phyloP scores from a whole-genome alignment of 768 basidiomycete species.

The Trametes cinnabarina region DNA sequence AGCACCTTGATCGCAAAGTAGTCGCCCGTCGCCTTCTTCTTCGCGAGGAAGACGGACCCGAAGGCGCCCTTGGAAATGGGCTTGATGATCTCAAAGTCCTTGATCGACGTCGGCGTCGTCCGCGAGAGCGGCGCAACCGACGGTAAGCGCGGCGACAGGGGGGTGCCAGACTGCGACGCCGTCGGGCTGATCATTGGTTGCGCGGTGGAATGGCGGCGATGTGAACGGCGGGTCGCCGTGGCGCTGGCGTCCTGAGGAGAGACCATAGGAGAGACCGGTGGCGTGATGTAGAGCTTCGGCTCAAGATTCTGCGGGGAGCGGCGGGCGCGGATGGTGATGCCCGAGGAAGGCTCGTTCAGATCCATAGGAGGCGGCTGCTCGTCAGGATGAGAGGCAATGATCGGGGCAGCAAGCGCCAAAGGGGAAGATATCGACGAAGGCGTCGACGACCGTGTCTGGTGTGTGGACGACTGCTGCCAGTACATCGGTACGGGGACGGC shows the following conservation, averaged over 20 bases:
- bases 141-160: conserved; percentile 85
- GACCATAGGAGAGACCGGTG: conserved; percentile 62
- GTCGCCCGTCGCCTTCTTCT: conserved; percentile 97
- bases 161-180: conserved; percentile 37
- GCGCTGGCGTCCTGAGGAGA: conserved; percentile 52
- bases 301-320: conserved; percentile 66
- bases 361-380: conserved; percentile 64
- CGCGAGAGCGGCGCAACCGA: conserved; percentile 75
- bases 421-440: conserved; percentile 89
- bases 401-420: conserved; percentile 80
- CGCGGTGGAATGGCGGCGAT: conserved; percentile 55
- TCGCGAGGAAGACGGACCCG: conserved; percentile 96
- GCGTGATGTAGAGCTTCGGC: conserved; percentile 67
- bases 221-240: conserved; percentile 43
- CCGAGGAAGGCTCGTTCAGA: conserved; percentile 50
- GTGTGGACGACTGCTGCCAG: conserved; percentile 38
- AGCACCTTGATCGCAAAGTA: conserved; percentile 99
- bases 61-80: conserved; percentile 99
- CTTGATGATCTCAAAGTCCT: conserved; percentile 99
- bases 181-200: conserved; percentile 62
- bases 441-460: conserved; percentile 81
- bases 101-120: conserved; percentile 87
- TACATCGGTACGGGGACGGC: conserved; percentile 33
- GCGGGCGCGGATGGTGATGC: conserved; percentile 54
- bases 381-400: conserved; percentile 64